These are phyloP conservation scores for Daldinia concentrica DNA, from an alignment of 495 filamentous ascomycete species.

Conservation along the genomic window DNA sequence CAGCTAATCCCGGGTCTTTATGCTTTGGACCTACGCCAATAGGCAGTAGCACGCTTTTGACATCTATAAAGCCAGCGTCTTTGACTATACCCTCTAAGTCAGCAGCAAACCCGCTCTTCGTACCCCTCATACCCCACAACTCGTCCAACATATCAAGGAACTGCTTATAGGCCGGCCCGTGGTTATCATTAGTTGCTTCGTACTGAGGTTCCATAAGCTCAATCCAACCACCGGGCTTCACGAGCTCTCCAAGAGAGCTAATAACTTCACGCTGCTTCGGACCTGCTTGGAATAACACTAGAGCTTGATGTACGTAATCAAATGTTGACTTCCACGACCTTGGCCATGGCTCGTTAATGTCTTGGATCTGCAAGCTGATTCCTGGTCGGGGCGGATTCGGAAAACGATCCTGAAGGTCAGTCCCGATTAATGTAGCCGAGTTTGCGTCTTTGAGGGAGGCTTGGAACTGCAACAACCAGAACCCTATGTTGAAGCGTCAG, in stretches of 20 bases:
- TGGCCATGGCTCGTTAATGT: constrained; percentile 33
- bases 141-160: constrained; percentile 13
- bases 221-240: constrained; percentile 36
- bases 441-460: constrained; percentile 10
- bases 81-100: constrained; percentile 4
- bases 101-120: constrained; percentile 10
- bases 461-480: constrained; percentile 23
- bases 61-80: constrained; percentile 21
- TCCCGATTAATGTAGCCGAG: constrained; percentile 22
- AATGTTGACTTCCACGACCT: constrained; percentile 12
- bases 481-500: neutral
- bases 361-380: constrained; percentile 15
- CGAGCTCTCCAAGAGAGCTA: constrained; percentile 10
- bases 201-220: constrained; percentile 29
- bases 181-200: neutral
- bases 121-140: constrained; percentile 11
- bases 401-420: constrained; percentile 19
- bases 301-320: constrained; percentile 30
- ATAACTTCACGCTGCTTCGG: constrained; percentile 14
- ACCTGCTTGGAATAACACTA: constrained; percentile 22
- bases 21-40: constrained; percentile 13
- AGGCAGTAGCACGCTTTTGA: constrained; percentile 11
- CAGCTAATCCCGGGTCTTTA: neutral
- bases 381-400: constrained; percentile 18
- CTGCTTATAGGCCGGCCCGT: constrained; percentile 2